Percentiles rank a stretch among this genome's conserved stretches.
phyloP scores from a whole-genome alignment of 1,139 yeast genomes.

The Yamadazyma diospyri region DNA sequence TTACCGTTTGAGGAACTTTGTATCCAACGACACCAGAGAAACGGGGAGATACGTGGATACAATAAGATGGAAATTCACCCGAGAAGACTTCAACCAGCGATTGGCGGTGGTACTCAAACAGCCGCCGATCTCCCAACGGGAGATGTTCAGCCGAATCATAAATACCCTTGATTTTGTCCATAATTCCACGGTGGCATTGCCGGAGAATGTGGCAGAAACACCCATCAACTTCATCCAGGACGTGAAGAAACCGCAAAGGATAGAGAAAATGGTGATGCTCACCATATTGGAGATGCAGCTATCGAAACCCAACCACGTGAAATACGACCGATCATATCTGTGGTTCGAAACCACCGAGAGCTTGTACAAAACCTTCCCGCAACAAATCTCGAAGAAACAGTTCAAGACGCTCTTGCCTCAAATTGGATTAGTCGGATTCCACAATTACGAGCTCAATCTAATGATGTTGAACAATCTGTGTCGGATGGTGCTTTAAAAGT shows the following conservation, averaged over 20 bases:
- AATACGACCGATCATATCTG: conserved; percentile 25
- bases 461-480: conserved; percentile 35
- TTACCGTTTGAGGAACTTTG: conserved; percentile 27
- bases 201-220: conserved; percentile 12
- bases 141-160: conserved; percentile 22
- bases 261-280: conserved; percentile 25
- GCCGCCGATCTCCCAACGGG: conserved; percentile 10
- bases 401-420: conserved; percentile 9
- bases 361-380: conserved; percentile 11
- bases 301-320: conserved; percentile 25
- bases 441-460: conserved; percentile 24
- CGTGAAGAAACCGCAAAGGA: conserved; percentile 14
- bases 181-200: conserved; percentile 31
- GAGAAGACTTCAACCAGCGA: conserved; percentile 20
- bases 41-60: conserved; percentile 18
- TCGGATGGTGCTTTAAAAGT: conserved; percentile 9
- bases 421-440: conserved; percentile 13
- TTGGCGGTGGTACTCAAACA: conserved; percentile 15
- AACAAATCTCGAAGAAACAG: conserved; percentile 10
- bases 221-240: conserved; percentile 23
- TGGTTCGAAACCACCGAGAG: conserved; percentile 23
- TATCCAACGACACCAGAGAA: conserved; percentile 16
- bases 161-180: conserved; percentile 38
- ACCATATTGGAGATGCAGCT: conserved; percentile 32
- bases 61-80: conserved; percentile 24